Base-by-base conservation (phyloP, 2,329 filamentous ascomycete genomes). In the Chlorencoelia australis region DNA sequence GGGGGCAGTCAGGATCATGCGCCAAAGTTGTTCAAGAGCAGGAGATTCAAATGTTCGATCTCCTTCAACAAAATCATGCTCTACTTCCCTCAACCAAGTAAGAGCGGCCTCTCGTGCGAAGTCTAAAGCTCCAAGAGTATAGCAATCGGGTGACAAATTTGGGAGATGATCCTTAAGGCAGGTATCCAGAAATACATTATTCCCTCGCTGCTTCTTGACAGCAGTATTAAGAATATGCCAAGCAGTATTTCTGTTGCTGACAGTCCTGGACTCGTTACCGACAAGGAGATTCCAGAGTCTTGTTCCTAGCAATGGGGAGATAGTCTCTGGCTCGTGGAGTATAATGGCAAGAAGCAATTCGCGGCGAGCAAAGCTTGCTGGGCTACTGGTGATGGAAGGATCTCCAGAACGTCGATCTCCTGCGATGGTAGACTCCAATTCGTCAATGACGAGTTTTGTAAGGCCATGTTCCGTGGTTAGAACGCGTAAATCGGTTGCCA, bases 21-120 rank as follows among this genome's bases (percentile, higher is more conserved):
- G 74, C 88, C 88, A 94, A n/a, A 94, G 64, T 39, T 87, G 71
- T 48, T 91, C 82, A 28, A 72, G 65, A 17, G 62, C 73, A 45
- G 59, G 71, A 42, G 65, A 69, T 46, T 69, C 63, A 18, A 73
- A 54, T 8, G 66, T 60, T n/a, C 66, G 61, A 6, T 67, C 62
- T 30, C 73, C 68, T 37, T 73, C 67, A 15, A 75, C 58, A 14
- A 67, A 52, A 32, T 69, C 63, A 15, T 63, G 63, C 16, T 55
- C 32, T 15, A 40, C 60, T 25, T 73, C 68, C 30, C 72, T 65
- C 4, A 74, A 59, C 25, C 68, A 60, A 4, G 63, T 62, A 19
- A 68, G 41, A 10, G 77, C 58, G 8, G 63, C 62, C 22, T 67
- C 65, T 26, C 69, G 65, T 14, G 83, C 66, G 48, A 84, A 82